Conservation (phyloP, 2,329 filamentous ascomycete genomes). For the Xylariaceae sp. region DNA sequence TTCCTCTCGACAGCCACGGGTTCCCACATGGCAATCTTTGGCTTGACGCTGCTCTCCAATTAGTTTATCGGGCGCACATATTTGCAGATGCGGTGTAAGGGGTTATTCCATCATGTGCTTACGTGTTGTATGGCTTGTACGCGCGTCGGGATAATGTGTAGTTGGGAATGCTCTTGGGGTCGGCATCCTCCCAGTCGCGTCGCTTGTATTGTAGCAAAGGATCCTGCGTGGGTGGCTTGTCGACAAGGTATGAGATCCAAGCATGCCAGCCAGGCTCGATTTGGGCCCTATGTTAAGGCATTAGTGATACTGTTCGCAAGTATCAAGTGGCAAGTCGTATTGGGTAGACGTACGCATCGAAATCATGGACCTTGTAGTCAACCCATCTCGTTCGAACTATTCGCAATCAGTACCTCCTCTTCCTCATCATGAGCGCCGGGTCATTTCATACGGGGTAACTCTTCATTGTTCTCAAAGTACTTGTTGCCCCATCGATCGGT, state of each 20-base stretch:
- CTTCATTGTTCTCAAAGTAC: slow-evolving; percentile 92
- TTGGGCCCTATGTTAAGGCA: slow-evolving; percentile 51
- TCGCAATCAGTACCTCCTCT: slow-evolving; percentile 11
- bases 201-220: slow-evolving; percentile 60
- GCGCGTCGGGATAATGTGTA: slow-evolving; percentile 70
- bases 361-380: slow-evolving; percentile 87
- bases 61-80: slow-evolving; percentile 9
- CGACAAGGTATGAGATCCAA: slow-evolving; percentile 92
- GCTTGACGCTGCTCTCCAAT: slow-evolving; percentile 40
- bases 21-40: slow-evolving; percentile 51
- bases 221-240: slow-evolving; percentile 77
- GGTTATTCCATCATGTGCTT: slow-evolving; percentile 37
- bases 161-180: slow-evolving; percentile 64
- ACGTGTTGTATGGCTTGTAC: slow-evolving; percentile 95
- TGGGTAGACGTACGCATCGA: slow-evolving; percentile 56
- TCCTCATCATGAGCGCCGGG: background rate
- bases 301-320: slow-evolving; percentile 9
- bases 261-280: slow-evolving; percentile 97
- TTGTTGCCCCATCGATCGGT: slow-evolving; percentile 93
- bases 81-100: background rate
- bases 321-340: background rate
- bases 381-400: slow-evolving; percentile 94
- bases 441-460: slow-evolving; percentile 70
- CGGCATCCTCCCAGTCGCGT: slow-evolving; percentile 69
- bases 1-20: slow-evolving; percentile 34